Evolutionary conservation across 2,329 filamentous ascomycete genomes (phyloP).

Genomic region (Drechslerella dactyloides): DNA sequence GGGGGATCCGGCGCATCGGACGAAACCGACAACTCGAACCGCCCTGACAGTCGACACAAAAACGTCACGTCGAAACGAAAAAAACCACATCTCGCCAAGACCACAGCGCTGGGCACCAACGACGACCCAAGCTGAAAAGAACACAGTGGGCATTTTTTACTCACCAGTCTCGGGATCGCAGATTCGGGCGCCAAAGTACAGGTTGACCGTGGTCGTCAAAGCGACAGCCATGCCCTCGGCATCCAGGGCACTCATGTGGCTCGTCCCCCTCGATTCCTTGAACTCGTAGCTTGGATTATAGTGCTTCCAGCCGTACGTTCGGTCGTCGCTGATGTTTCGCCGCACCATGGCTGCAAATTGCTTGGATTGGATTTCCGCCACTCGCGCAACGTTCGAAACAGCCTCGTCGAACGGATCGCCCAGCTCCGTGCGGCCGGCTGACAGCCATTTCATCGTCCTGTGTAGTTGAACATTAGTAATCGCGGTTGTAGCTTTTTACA

Average conservation of each 20-base stretch:
- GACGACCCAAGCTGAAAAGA: background rate
- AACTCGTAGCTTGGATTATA: slow-evolving; percentile 55
- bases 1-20: slow-evolving; percentile 20
- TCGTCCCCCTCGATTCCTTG: slow-evolving; percentile 53
- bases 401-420: slow-evolving; percentile 53
- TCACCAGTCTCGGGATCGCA: slow-evolving; percentile 53
- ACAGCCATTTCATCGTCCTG: slow-evolving; percentile 55
- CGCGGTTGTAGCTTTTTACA: background rate
- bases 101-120: background rate
- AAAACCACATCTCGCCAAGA: background rate
- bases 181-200: slow-evolving; percentile 54
- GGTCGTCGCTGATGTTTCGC: slow-evolving; percentile 53
- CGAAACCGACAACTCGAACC: slow-evolving; percentile 50
- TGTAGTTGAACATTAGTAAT: slow-evolving; percentile 17
- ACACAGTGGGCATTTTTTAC: no score
- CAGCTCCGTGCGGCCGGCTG: slow-evolving; percentile 55
- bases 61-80: slow-evolving; percentile 22
- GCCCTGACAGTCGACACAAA: slow-evolving; percentile 39
- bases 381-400: slow-evolving; percentile 53
- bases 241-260: slow-evolving; percentile 53
- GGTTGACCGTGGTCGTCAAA: slow-evolving; percentile 54
- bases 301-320: slow-evolving; percentile 54
- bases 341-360: slow-evolving; percentile 52
- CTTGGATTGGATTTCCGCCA: slow-evolving; percentile 53
- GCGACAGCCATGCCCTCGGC: slow-evolving; percentile 53